phyloP scores from a whole-genome alignment of 805 yeast species.

The Candida suzukii region DNA sequence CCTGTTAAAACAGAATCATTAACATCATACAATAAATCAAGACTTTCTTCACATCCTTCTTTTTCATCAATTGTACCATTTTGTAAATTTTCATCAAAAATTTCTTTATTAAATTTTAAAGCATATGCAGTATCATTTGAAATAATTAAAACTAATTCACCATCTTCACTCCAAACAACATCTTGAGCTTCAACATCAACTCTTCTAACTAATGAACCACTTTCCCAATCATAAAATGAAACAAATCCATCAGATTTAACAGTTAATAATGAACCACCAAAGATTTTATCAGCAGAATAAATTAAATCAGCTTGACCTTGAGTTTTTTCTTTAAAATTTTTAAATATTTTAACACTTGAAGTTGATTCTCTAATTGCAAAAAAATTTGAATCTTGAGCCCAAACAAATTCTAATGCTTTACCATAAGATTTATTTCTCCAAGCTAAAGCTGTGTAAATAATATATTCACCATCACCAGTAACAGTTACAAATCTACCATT shows the following conservation, averaged over 20 bases:
- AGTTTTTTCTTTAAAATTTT: slow-evolving; percentile 77
- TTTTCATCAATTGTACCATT: slow-evolving; percentile 58
- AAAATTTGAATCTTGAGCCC: slow-evolving; percentile 88
- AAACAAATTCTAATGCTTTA: slow-evolving; percentile 80
- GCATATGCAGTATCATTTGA: slow-evolving; percentile 71
- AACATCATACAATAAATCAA: slow-evolving; percentile 78
- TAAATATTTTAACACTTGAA: slow-evolving; percentile 61
- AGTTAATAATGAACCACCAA: slow-evolving; percentile 85
- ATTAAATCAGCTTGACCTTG: slow-evolving; percentile 54
- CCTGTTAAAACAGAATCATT: slow-evolving; percentile 81
- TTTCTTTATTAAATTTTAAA: slow-evolving; percentile 62
- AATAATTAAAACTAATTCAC: slow-evolving; percentile 76
- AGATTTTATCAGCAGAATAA: slow-evolving; percentile 72
- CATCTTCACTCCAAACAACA: slow-evolving; percentile 89
- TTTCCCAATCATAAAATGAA: slow-evolving; percentile 91
- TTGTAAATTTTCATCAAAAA: slow-evolving; percentile 55
- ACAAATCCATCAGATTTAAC: slow-evolving; percentile 79
- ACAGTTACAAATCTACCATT: slow-evolving; percentile 97
- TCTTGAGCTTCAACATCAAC: slow-evolving; percentile 82
- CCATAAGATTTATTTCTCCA: slow-evolving; percentile 97
- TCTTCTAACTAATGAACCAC: slow-evolving; percentile 76
- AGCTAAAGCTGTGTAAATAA: slow-evolving; percentile 91
- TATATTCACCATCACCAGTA: slow-evolving; percentile 96
- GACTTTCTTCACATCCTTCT: slow-evolving; percentile 84
- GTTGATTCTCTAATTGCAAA: slow-evolving; percentile 76